Evolutionary conservation across 2,329 filamentous ascomycete species (phyloP), one percentile per base, ranked within the genome.

Genomic region (Aspergillus felis): DNA sequence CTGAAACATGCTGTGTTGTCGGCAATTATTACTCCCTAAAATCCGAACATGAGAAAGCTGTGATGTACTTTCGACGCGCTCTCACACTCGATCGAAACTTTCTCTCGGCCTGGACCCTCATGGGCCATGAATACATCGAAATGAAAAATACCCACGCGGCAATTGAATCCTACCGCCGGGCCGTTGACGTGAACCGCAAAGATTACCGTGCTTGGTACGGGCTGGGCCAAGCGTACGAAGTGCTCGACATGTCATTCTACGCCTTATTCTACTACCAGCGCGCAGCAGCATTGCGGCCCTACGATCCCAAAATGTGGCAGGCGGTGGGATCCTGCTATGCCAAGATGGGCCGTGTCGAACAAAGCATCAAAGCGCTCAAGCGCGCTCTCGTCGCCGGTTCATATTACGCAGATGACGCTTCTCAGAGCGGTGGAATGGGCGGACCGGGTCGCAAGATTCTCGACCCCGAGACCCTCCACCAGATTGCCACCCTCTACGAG

Each of bases 191-290:
- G 65, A 97, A 99, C 69, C 86, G 93, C 35, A 91, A 94, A 66
- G 94, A 99, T 73, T 97, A 97, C 73, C 89, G 94, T 57, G 94
- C 94, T 3, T 99, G 94, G 94, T 97, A 99, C 71, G 94, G 94
- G 35, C 81, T 99, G 0, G 94, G 94, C 0, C 93, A 97, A 72
- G 95, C 94, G 1, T 99, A 99, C 69, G 94, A 99, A 74, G 90
- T 99, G 65, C 84, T 99, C 8, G 94, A 99, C 75, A 97, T 97
- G 91, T 91, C 96, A 70, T 92, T 92, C 47, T 99, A 99, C 72
- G 92, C 93, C 1, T 78, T 99, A 0, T 97, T 94, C 84, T 99
- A 99, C 76, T 97, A 96, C 78, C 95, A 97, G 71, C 91, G 94
- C 56, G 94, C 94, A 0, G 93, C 93, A 0, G 91, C 92, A 0